These are phyloP conservation scores for Mycena crocata DNA, from an alignment of 768 basidiomycete genomes.

Conservation along the genomic window DNA sequence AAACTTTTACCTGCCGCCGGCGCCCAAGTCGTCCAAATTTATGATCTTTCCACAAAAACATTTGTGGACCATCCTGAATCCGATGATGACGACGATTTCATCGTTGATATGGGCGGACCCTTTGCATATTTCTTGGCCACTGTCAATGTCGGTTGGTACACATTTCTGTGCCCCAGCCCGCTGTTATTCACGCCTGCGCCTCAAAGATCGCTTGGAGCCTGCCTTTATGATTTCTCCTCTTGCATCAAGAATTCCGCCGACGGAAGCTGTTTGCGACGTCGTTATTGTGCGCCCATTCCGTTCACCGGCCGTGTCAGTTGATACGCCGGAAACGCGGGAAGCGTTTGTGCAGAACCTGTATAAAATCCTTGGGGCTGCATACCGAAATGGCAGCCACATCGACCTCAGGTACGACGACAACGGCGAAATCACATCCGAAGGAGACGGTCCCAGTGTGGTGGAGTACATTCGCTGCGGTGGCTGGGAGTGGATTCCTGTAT, in stretches of 20 bases:
- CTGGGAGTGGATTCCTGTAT: conserved; percentile 90
- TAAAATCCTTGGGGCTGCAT: conserved; percentile 74
- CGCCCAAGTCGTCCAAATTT: conserved; percentile 63
- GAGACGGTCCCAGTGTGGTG: conserved; percentile 66
- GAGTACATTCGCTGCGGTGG: conserved; percentile 84
- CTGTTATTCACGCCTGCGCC: conserved; percentile 56
- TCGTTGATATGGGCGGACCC: conserved; percentile 73
- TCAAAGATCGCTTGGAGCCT: conserved; percentile 80
- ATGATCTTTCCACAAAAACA: conserved; percentile 60
- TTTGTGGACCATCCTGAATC: conserved; percentile 60
- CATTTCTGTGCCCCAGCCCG: conserved; percentile 81
- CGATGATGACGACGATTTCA: conserved; percentile 42
- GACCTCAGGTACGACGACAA: conserved; percentile 63
- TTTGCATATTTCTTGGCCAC: conserved; percentile 90
- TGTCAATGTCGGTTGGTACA: conserved; percentile 85
- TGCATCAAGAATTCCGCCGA: conserved; percentile 57
- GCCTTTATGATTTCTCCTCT: conserved; percentile 83
- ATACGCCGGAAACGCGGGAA: conserved; percentile 56
- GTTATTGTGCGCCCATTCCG: conserved; percentile 80
- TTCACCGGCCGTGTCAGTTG: conserved; percentile 58
- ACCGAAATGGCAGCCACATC: conserved; percentile 80
- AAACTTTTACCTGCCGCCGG: conserved; percentile 63
- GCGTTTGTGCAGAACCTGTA: conserved; percentile 66
- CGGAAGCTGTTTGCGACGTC: conserved; percentile 71
- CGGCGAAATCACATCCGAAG: conserved; percentile 55